Conservation (phyloP, 225 moss, liverwort and hornwort species). For the Bryoerythrophyllum caledonicum region DNA sequence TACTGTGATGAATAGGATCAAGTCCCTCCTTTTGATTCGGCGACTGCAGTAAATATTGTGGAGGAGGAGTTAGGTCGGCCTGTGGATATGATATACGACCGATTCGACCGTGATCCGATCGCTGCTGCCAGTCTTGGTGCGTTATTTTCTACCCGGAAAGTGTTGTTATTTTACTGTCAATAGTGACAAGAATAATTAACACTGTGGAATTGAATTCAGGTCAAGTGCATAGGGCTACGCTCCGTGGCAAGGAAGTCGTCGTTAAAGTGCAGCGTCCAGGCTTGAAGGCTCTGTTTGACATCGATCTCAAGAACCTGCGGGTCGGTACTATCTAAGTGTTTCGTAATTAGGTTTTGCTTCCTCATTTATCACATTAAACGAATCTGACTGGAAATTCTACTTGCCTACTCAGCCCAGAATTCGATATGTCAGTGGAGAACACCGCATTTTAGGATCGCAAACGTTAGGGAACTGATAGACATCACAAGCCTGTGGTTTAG, state of each 20-base stretch:
- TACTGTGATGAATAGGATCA: constrained; percentile 62
- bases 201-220: constrained; percentile 46
- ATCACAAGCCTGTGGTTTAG: background rate
- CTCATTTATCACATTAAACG: background rate
- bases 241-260: constrained; percentile 88
- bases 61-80: constrained; percentile 86
- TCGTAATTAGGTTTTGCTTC: background rate
- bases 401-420: background rate
- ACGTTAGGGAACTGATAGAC: background rate
- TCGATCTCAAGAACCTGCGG: constrained; percentile 95
- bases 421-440: background rate
- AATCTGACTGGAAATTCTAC: background rate
- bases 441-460: background rate
- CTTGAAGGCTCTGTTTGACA: constrained; percentile 96
- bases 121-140: constrained; percentile 98
- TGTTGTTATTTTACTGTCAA: background rate
- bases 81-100: constrained; percentile 77
- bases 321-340: constrained; percentile 36
- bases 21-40: constrained; percentile 97
- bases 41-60: constrained; percentile 75
- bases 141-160: constrained; percentile 8
- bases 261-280: constrained; percentile 99
- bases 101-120: constrained; percentile 93
- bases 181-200: constrained; percentile 12
- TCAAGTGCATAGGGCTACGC: constrained; percentile 89